A percentile compares a stretch with the other conserved stretches of the same genome.
Evolutionary conservation across 2,329 filamentous ascomycete species (phyloP).

Genomic region (Pseudogymnoascus verrucosus): DNA sequence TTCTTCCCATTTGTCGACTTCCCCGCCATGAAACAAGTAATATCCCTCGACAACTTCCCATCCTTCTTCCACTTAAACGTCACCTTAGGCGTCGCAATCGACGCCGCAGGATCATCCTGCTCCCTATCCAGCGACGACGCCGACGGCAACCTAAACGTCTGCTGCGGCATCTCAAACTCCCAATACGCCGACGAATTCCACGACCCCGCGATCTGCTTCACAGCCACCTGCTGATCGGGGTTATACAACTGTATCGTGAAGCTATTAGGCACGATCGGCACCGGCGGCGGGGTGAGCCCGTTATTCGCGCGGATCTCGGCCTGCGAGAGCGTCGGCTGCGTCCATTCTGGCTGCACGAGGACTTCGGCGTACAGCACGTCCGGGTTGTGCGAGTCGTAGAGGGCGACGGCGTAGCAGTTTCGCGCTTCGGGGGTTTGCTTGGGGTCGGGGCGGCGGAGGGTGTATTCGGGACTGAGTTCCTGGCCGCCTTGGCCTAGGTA

Average conservation of each 20-base stretch:
- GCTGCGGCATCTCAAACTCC: constrained; percentile 88
- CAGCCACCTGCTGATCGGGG: constrained; percentile 71
- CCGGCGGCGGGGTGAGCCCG: constrained; percentile 55
- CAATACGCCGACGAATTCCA: constrained; percentile 77
- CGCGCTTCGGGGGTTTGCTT: constrained; percentile 52
- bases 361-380: constrained; percentile 85
- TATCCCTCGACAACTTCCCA: constrained; percentile 74
- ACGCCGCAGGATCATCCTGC: constrained; percentile 48
- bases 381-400: constrained; percentile 73
- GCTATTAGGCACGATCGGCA: constrained; percentile 65
- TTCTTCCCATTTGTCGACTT: constrained; percentile 66
- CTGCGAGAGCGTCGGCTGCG: constrained; percentile 70
- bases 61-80: constrained; percentile 87
- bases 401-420: constrained; percentile 79
- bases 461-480: constrained; percentile 71
- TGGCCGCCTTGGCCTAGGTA: constrained; percentile 64
- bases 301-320: constrained; percentile 70
- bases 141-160: constrained; percentile 74
- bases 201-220: constrained; percentile 63
- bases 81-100: constrained; percentile 60
- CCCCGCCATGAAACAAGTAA: constrained; percentile 81
- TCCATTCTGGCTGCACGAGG: constrained; percentile 75
- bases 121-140: constrained; percentile 69
- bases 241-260: constrained; percentile 91
- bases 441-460: constrained; percentile 70